Evolutionary conservation across 805 yeast genomes (phyloP).

Genomic region (Metschnikowia borealis): DNA sequence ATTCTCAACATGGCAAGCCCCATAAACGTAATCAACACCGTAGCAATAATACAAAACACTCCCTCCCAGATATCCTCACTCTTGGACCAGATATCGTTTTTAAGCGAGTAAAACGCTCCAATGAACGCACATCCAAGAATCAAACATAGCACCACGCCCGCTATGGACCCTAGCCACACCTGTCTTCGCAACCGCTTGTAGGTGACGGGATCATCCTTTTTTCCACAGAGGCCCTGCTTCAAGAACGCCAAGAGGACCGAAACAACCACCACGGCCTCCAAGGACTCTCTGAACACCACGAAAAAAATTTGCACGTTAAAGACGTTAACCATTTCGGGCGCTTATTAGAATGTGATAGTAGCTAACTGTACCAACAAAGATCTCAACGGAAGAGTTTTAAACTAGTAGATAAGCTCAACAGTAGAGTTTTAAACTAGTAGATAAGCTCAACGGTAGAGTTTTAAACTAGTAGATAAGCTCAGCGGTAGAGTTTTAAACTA

Average conservation of each 20-base stretch:
- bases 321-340: constrained; percentile 43
- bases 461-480: too few species aligned
- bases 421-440: too few species aligned
- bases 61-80: constrained; percentile 98
- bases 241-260: constrained; percentile 89
- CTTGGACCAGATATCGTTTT: constrained; percentile 76
- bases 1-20: constrained; percentile 94
- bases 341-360: too few species aligned
- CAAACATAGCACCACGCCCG: constrained; percentile 76
- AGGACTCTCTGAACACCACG: constrained; percentile 86
- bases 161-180: constrained; percentile 77
- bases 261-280: constrained; percentile 88
- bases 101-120: constrained; percentile 82
- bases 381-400: too few species aligned
- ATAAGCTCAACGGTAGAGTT: too few species aligned
- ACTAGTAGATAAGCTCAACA: too few species aligned
- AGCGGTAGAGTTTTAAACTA: too few species aligned
- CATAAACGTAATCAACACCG: constrained; percentile 84
- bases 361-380: too few species aligned
- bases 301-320: constrained; percentile 77
- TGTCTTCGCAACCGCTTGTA: constrained; percentile 64
- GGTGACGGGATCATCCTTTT: constrained; percentile 44
- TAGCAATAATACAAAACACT: constrained; percentile 83
- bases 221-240: constrained; percentile 75
- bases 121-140: constrained; percentile 88